These are phyloP conservation scores for Fusarium sp. DNA, from an alignment of 2,329 filamentous ascomycete genomes.

Conservation along the genomic window DNA sequence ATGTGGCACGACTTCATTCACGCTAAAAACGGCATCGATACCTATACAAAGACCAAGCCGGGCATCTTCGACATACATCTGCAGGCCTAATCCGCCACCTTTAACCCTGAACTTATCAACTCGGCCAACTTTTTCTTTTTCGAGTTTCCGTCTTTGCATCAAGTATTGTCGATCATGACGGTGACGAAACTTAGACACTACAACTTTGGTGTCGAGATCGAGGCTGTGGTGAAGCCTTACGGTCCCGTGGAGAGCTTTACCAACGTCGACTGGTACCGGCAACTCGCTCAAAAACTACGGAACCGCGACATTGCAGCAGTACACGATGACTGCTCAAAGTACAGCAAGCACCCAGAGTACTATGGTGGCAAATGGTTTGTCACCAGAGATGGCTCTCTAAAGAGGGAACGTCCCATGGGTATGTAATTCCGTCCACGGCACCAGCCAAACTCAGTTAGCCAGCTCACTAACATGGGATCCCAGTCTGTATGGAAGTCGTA, in stretches of 20 bases:
- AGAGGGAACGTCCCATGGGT: constrained; percentile 54
- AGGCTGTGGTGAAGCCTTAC: constrained; percentile 55
- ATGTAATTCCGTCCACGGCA: constrained; percentile 26
- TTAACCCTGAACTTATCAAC: neutral
- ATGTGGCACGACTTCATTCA: constrained; percentile 3
- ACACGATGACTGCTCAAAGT: constrained; percentile 54
- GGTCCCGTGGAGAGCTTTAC: constrained; percentile 53
- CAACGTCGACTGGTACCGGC: constrained; percentile 57
- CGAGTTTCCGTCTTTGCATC: constrained; percentile 1
- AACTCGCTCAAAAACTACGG: constrained; percentile 55
- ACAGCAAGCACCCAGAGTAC: constrained; percentile 58
- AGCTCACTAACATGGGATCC: constrained; percentile 22
- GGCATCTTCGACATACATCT: constrained; percentile 26
- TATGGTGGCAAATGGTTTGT: constrained; percentile 59
- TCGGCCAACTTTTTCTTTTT: constrained; percentile 24
- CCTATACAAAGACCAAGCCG: constrained; percentile 9
- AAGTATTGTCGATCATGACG: constrained; percentile 19
- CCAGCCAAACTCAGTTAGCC: constrained; percentile 1
- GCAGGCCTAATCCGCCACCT: constrained; percentile 22
- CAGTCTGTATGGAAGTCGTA: constrained; percentile 58
- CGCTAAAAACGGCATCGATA: neutral
- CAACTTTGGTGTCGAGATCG: constrained; percentile 58
- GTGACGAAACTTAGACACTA: constrained; percentile 51
- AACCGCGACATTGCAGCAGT: constrained; percentile 55
- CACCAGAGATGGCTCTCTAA: constrained; percentile 56